Evolutionary conservation across 169 alveolate species (phyloP), one percentile per base, ranked within the genome.

Genomic region (Plasmodium adleri): DNA sequence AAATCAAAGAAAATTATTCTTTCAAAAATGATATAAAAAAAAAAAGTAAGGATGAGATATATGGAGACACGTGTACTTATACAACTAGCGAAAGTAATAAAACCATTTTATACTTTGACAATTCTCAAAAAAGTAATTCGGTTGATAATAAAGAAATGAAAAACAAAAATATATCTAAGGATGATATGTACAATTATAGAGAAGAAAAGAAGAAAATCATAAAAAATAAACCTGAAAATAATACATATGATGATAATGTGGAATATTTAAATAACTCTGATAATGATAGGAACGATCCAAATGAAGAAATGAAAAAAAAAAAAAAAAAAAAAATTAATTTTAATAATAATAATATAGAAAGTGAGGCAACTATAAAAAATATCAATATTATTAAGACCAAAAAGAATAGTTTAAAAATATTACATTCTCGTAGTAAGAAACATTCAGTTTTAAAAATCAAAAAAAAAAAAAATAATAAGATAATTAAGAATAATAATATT

Each of bases 21-120:
- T 8, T 32, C 45, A 8, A 32, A 32, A 32, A 32, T 32, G 6
- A 32, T 32, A 32, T 3, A 32, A 32, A 32, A 3, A 32, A 32
- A 32, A 32, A 32, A 32, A 32, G 8, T 32, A 32, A 66, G 39
- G 60, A 49, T 13, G 71, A 66, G 54, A 32, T 22, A 4, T 28
- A 24, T 47, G 28, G 47, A 58, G 78, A 52, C 62, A 78, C 56
- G 15, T 52, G 43, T 64, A 22, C 39, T 17, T 52, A 64, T 43
- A 78, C 60, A 26, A 64, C 70, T 10, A 66, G 67, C 47, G 89
- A 66, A 64, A 78, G 89, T 64, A 64, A 28, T 43, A 50, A 66
- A 20, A 78, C 70, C 4, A 71, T 78, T 64, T 8, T 49, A 56
- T 78, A 47, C 47, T 8, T 64, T 26, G 76, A 78, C 32, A 78